phyloP scores from a whole-genome alignment of 352 stramenopile species.

The Globisporangium megalacanthum region DNA sequence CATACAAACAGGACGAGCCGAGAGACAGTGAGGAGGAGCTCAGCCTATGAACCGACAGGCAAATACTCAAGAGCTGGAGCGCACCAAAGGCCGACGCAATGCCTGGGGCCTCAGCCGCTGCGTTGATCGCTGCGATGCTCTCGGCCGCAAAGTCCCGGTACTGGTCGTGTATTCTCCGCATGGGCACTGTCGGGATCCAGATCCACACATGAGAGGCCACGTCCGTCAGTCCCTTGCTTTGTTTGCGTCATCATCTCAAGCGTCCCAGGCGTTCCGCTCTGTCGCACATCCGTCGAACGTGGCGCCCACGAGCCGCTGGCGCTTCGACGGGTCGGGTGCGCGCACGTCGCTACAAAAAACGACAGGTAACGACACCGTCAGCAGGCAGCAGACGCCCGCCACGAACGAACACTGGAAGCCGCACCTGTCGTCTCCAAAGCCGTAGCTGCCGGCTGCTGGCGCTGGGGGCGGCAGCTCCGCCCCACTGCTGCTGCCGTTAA shows the following conservation, averaged over 20 bases:
- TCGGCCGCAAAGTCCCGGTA: conserved; percentile 80
- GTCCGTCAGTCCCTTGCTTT: neutral
- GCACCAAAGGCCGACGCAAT: conserved; percentile 47
- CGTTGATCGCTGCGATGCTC: conserved; percentile 71
- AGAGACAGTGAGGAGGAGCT: too few relatives aligned
- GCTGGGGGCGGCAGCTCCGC: conserved; percentile 19
- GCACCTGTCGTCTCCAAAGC: conserved; percentile 23
- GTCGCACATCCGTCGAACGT: conserved; percentile 35
- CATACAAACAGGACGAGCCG: neutral
- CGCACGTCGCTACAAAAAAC: conserved; percentile 46
- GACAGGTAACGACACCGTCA: conserved; percentile 3
- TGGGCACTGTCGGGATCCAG: conserved; percentile 21
- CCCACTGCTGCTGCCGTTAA: conserved; percentile 9
- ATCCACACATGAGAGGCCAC: neutral
- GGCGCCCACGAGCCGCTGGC: conserved; percentile 68
- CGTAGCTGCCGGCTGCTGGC: conserved; percentile 25
- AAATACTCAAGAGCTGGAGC: conserved; percentile 2
- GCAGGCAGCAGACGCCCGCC: neutral
- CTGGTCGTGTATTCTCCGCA: conserved; percentile 60
- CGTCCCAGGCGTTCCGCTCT: too few relatives aligned
- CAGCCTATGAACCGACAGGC: neutral
- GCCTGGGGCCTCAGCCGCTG: conserved; percentile 16
- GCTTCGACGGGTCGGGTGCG: conserved; percentile 75
- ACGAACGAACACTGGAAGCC: conserved; percentile 1
- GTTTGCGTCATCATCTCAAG: neutral